Percentiles rank a stretch among this genome's conserved stretches.
These are phyloP conservation scores for Saposhnikovia divaricata DNA, from an alignment of 129 eudicot genomes.

Conservation along the genomic window DNA sequence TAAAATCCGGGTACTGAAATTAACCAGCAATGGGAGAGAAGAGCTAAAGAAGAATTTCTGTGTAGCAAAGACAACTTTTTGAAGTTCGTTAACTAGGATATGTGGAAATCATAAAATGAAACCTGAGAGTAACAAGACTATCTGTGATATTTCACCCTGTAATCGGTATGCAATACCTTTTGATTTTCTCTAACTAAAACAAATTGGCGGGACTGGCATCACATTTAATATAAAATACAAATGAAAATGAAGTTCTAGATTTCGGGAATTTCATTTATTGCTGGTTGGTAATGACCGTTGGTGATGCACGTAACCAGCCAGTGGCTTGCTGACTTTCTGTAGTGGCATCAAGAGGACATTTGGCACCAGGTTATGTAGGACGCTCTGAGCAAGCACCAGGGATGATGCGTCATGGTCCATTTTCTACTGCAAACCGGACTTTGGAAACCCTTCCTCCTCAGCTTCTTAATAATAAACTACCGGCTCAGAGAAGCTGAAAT, in stretches of 20 bases:
- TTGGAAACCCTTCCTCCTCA: slow-evolving; percentile 38
- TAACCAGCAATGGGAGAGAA: background rate
- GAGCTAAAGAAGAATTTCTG: background rate
- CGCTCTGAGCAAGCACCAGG: slow-evolving; percentile 40
- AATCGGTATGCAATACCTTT: background rate
- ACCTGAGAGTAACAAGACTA: background rate
- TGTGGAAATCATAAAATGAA: no score
- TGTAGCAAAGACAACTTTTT: no score
- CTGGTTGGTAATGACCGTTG: background rate
- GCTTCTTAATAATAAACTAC: slow-evolving; percentile 35
- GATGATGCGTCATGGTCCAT: slow-evolving; percentile 56
- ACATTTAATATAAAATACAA: background rate
- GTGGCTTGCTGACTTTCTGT: background rate
- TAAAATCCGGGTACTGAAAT: background rate
- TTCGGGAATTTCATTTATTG: background rate
- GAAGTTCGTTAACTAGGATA: no score
- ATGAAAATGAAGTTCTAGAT: background rate
- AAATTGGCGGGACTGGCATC: background rate
- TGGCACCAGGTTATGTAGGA: slow-evolving; percentile 38
- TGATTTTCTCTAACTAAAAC: no score
- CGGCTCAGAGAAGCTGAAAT: slow-evolving; percentile 49
- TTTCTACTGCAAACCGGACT: slow-evolving; percentile 28
- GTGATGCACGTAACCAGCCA: background rate
- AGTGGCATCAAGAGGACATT: slow-evolving; percentile 66
- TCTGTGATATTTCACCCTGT: background rate